These are phyloP conservation scores for Ophiosphaerella narmari DNA, from an alignment of 2,329 filamentous ascomycete species.

Conservation along the genomic window DNA sequence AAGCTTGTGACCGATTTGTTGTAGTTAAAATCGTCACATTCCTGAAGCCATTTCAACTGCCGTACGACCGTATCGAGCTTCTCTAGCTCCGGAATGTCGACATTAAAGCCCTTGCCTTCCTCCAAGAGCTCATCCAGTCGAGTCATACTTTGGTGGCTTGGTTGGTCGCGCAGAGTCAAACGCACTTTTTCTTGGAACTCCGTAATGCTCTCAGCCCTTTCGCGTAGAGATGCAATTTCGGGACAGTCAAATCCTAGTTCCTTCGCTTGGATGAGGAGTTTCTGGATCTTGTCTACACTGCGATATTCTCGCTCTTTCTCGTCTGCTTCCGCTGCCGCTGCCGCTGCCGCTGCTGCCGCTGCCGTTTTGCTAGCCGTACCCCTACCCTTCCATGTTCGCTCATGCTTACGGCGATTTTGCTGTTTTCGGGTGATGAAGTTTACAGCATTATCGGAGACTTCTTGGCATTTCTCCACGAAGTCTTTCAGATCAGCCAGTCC, in stretches of 20 bases:
- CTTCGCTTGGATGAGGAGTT: conserved; percentile 81
- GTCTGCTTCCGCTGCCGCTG: conserved; percentile 71
- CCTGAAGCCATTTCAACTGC: conserved; percentile 86
- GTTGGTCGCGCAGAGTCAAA: conserved; percentile 66
- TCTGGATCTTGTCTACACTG: conserved; percentile 85
- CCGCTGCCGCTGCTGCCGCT: conserved; percentile 56
- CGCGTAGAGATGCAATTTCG: conserved; percentile 83
- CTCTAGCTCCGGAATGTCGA: conserved; percentile 88
- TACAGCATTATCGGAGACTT: conserved; percentile 96
- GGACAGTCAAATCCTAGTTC: conserved; percentile 90
- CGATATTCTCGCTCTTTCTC: conserved; percentile 83
- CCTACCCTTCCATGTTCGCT: conserved; percentile 79
- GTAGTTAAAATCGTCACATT: conserved; percentile 68
- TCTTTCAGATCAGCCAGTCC: conserved; percentile 80
- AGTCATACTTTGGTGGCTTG: conserved; percentile 58
- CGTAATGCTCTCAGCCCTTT: conserved; percentile 82
- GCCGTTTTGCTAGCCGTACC: conserved; percentile 61
- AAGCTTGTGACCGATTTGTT: conserved; percentile 68
- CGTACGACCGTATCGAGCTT: conserved; percentile 78
- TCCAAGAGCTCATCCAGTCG: conserved; percentile 92
- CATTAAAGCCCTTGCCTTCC: conserved; percentile 83
- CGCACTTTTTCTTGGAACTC: conserved; percentile 80
- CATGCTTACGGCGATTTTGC: conserved; percentile 93
- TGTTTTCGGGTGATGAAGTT: conserved; percentile 97
- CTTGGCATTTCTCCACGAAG: conserved; percentile 95